These are phyloP conservation scores for Magnusiomyces starmeri DNA, from an alignment of 1,139 yeast species.

Conservation along the genomic window DNA sequence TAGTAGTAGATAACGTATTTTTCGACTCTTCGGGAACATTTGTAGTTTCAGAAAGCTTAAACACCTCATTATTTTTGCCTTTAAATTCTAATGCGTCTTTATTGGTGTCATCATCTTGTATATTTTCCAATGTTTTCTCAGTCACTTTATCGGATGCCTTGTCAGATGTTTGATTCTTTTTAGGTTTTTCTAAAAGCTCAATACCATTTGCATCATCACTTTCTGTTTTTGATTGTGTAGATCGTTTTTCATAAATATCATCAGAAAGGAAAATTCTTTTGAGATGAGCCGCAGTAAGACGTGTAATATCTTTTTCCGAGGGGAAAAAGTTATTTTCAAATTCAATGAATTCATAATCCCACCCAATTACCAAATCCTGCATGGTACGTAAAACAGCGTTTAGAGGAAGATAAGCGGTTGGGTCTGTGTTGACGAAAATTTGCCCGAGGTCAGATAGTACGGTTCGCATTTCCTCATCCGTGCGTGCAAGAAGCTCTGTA, in stretches of 20 bases:
- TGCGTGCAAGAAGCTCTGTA: conserved; percentile 49
- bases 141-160: too few species aligned
- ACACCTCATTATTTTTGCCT: too few species aligned
- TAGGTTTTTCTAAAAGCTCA: too few species aligned
- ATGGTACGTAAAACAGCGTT: conserved; percentile 63
- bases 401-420: conserved; percentile 61
- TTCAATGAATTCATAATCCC: conserved; percentile 84
- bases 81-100: too few species aligned
- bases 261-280: conserved; percentile 56
- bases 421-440: conserved; percentile 49
- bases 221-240: not conserved
- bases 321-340: conserved; percentile 78
- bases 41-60: too few species aligned
- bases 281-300: conserved; percentile 84
- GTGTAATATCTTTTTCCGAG: conserved; percentile 86
- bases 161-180: too few species aligned
- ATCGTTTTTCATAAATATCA: conserved; percentile 31
- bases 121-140: too few species aligned
- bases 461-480: conserved; percentile 44
- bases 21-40: too few species aligned
- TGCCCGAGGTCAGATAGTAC: conserved; percentile 44
- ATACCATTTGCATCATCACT: too few species aligned
- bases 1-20: too few species aligned
- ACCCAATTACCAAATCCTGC: conserved; percentile 75
- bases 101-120: too few species aligned